Conservation (phyloP, 1,284 basidiomycete species). For the Bjerkandera adusta region DNA sequence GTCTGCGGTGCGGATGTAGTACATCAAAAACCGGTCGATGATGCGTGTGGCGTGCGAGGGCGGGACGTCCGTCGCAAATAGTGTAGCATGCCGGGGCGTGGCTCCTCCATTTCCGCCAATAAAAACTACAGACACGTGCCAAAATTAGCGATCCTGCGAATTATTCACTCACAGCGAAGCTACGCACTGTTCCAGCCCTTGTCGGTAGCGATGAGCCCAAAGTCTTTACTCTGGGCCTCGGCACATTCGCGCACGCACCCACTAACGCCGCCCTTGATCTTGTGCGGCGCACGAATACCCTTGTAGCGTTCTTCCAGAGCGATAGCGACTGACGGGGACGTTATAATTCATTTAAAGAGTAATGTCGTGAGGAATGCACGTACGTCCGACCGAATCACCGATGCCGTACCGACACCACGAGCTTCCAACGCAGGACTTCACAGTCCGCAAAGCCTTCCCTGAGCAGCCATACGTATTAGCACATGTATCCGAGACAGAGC, state of each 20-base stretch:
- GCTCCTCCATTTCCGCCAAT: slow-evolving; percentile 77
- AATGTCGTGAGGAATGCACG: slow-evolving; percentile 11
- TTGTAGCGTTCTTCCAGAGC: slow-evolving; percentile 75
- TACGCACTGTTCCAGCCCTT: slow-evolving; percentile 70
- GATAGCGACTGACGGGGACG: slow-evolving; percentile 46
- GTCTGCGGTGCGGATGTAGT: slow-evolving; percentile 75
- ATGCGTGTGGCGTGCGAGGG: slow-evolving; percentile 62
- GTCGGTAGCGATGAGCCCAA: slow-evolving; percentile 76
- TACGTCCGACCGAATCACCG: slow-evolving; percentile 69
- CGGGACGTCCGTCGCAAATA: slow-evolving; percentile 56
- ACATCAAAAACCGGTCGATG: slow-evolving; percentile 70
- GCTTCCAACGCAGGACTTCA: slow-evolving; percentile 58
- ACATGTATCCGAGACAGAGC: slow-evolving; percentile 12
- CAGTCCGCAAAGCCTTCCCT: slow-evolving; percentile 51
- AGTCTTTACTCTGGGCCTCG: slow-evolving; percentile 76
- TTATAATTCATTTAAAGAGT: no score
- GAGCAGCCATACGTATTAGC: no score
- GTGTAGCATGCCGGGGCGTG: slow-evolving; percentile 55
- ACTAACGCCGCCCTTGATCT: slow-evolving; percentile 78
- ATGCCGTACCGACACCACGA: slow-evolving; percentile 77
- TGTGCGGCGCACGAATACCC: slow-evolving; percentile 72
- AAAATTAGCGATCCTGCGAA: slow-evolving; percentile 3
- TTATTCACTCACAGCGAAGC: background rate
- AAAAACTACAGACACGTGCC: slow-evolving; percentile 46
- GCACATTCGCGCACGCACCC: slow-evolving; percentile 77